Conservation (phyloP, 805 yeast species). For the Kuraishia hungarica region DNA sequence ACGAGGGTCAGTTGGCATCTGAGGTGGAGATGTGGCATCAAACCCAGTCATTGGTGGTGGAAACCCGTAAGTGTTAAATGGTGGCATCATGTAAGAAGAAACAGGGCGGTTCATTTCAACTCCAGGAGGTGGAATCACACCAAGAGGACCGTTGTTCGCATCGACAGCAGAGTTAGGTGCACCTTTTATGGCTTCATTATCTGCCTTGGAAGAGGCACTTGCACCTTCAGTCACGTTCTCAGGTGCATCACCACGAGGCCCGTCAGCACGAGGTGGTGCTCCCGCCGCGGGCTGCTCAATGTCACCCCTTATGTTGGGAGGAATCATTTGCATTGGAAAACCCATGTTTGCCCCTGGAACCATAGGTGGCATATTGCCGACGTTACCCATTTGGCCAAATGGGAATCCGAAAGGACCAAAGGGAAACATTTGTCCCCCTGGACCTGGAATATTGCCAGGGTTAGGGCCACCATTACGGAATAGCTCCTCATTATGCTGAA, state of each 20-base stretch:
- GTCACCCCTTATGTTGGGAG: neutral
- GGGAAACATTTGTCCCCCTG: conserved; percentile 5
- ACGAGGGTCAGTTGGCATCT: conserved; percentile 3
- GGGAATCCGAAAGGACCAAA: conserved; percentile 5
- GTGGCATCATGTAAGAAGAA: conserved; percentile 38
- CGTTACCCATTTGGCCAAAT: neutral
- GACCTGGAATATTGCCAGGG: neutral
- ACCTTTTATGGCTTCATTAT: neutral
- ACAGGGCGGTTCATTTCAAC: conserved; percentile 8
- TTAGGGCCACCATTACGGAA: neutral
- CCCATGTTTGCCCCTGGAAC: neutral
- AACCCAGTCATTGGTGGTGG: conserved; percentile 15
- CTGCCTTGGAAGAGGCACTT: neutral
- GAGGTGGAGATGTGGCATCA: conserved; percentile 11
- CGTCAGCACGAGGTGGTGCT: neutral
- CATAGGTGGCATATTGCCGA: neutral
- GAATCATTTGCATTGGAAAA: neutral
- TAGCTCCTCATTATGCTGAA: neutral
- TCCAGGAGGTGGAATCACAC: conserved; percentile 5
- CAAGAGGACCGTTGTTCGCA: conserved; percentile 14
- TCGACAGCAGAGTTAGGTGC: conserved; percentile 2
- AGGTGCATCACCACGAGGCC: neutral
- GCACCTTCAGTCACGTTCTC: neutral
- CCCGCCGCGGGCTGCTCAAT: neutral
- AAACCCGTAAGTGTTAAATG: conserved; percentile 39